phyloP scores from a whole-genome alignment of 768 basidiomycete species.

The Suillus subluteus region DNA sequence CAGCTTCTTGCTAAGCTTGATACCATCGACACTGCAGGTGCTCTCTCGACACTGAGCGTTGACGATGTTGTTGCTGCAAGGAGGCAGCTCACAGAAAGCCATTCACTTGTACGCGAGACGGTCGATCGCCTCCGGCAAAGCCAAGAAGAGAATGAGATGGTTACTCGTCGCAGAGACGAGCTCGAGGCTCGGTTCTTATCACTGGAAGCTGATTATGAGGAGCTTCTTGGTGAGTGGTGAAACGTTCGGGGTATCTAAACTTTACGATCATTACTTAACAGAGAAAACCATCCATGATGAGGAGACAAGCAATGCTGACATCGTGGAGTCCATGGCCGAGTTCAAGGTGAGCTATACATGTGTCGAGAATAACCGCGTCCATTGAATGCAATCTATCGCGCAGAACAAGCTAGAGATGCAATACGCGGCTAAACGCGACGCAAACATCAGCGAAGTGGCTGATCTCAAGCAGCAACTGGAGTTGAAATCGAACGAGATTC shows the following conservation, averaged over 20 bases:
- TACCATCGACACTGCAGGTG: conserved; percentile 65
- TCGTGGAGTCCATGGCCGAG: conserved; percentile 84
- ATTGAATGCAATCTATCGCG: conserved; percentile 11
- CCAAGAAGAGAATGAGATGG: conserved; percentile 91
- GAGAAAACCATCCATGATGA: conserved; percentile 94
- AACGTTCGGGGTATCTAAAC: conserved; percentile 6
- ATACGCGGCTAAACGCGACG: conserved; percentile 90
- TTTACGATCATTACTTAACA: conserved; percentile 35
- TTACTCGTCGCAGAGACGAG: conserved; percentile 81
- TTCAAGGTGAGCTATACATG: conserved; percentile 66
- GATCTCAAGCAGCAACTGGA: conserved; percentile 93
- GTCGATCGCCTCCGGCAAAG: conserved; percentile 87
- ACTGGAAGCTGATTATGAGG: conserved; percentile 94
- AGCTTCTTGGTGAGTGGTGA: conserved; percentile 76
- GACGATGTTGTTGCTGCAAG: conserved; percentile 85
- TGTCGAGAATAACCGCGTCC: conserved; percentile 2
- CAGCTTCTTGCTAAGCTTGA: conserved; percentile 85
- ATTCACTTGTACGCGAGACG: conserved; percentile 83
- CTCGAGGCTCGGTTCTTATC: conserved; percentile 79
- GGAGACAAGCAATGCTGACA: conserved; percentile 80
- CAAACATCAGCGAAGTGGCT: conserved; percentile 79
- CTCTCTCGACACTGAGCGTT: conserved; percentile 59
- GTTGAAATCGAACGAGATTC: conserved; percentile 78
- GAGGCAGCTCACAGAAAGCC: conserved; percentile 88
- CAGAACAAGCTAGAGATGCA: conserved; percentile 94